Conservation (phyloP, 106 monocot species). For the Triglochin maritima region DNA sequence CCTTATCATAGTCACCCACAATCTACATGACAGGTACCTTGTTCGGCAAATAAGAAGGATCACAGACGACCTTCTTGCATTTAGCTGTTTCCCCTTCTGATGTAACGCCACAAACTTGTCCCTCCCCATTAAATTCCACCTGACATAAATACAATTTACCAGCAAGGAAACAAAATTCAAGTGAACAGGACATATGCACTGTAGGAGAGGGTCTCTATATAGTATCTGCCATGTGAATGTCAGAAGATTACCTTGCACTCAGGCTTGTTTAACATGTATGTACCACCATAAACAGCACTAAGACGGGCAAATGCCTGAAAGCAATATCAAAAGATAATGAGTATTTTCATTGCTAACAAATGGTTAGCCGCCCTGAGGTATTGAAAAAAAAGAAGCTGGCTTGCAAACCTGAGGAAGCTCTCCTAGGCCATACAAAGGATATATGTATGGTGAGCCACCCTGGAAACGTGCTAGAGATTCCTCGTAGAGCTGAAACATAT, state of each 20-base stretch:
- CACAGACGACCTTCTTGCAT: slow-evolving; percentile 89
- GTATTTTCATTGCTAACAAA: neutral
- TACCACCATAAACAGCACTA: slow-evolving; percentile 94
- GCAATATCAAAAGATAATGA: neutral
- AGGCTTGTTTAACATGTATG: slow-evolving; percentile 83
- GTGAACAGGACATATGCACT: neutral
- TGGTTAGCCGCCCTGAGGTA: too few relatives aligned
- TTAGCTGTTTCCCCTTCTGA: slow-evolving; percentile 85
- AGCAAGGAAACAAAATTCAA: neutral
- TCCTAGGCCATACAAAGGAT: slow-evolving; percentile 87
- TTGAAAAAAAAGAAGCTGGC: neutral
- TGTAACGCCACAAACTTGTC: slow-evolving; percentile 75
- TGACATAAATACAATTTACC: slow-evolving; percentile 4
- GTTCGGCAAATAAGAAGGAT: slow-evolving; percentile 74
- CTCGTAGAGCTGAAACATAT: slow-evolving; percentile 45
- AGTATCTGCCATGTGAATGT: neutral
- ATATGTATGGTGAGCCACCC: slow-evolving; percentile 93
- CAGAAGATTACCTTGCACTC: slow-evolving; percentile 55
- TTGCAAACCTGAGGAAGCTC: slow-evolving; percentile 76
- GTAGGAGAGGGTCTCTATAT: neutral
- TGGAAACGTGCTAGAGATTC: slow-evolving; percentile 74
- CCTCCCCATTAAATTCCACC: slow-evolving; percentile 73
- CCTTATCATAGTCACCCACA: too few relatives aligned
- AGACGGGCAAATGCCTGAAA: slow-evolving; percentile 75
- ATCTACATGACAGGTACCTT: slow-evolving; percentile 26